Evolutionary conservation across 257 asterid species (phyloP).

Genomic region (Handroanthus guayacan): DNA sequence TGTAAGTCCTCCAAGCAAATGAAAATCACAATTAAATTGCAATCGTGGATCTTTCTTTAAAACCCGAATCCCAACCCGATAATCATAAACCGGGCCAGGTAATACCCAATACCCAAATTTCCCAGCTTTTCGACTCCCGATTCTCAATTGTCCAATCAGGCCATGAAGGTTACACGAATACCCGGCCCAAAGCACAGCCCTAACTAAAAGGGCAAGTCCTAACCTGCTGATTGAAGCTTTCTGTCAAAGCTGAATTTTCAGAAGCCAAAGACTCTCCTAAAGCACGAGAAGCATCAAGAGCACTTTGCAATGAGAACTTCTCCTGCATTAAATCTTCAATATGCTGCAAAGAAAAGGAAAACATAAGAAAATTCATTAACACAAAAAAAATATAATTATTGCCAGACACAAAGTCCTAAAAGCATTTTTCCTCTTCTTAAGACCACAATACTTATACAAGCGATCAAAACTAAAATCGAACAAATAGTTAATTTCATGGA

Average conservation of each 20-base stretch:
- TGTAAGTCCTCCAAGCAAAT: too few relatives aligned
- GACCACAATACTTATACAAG: slow-evolving; percentile 21
- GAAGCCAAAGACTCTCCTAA: slow-evolving; percentile 91
- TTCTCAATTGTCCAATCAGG: too few relatives aligned
- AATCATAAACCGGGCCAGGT: too few relatives aligned
- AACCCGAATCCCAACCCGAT: too few relatives aligned
- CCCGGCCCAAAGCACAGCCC: neutral
- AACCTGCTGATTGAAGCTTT: slow-evolving; percentile 93
- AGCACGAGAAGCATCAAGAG: slow-evolving; percentile 90
- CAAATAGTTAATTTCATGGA: slow-evolving; percentile 16
- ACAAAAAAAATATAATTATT: neutral
- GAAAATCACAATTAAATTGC: too few relatives aligned
- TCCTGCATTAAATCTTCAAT: slow-evolving; percentile 97
- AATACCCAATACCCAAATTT: too few relatives aligned
- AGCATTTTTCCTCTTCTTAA: slow-evolving; percentile 11
- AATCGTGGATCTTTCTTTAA: too few relatives aligned
- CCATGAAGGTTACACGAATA: too few relatives aligned
- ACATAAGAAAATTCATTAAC: too few relatives aligned
- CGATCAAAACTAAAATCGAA: slow-evolving; percentile 7
- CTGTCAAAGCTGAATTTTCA: slow-evolving; percentile 93
- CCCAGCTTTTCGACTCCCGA: too few relatives aligned
- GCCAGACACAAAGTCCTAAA: slow-evolving; percentile 12
- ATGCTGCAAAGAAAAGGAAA: slow-evolving; percentile 59
- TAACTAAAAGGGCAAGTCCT: slow-evolving; percentile 31
- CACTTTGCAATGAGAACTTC: slow-evolving; percentile 93